These are phyloP conservation scores for Gastroboletus turbinatus DNA, from an alignment of 1,284 basidiomycete genomes.

Conservation along the genomic window DNA sequence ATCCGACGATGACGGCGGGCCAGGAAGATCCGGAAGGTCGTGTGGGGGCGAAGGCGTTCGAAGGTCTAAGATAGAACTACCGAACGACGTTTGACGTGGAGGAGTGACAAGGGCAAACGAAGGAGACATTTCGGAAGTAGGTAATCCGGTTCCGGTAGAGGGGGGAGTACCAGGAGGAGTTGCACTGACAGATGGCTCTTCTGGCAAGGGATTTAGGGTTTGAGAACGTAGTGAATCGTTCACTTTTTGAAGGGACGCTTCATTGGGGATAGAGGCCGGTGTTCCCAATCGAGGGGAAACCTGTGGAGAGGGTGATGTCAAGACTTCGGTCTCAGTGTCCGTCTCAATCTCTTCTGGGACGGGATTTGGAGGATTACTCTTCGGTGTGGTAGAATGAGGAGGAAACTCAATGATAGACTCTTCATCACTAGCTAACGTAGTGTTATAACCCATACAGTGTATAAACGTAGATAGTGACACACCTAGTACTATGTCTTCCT, in stretches of 20 bases:
- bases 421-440: constrained; percentile 40
- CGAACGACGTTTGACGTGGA: constrained; percentile 44
- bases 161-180: constrained; percentile 33
- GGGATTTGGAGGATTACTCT: constrained; percentile 16
- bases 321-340: constrained; percentile 31
- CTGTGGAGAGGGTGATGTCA: constrained; percentile 22
- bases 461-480: constrained; percentile 12
- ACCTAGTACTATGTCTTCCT: constrained; percentile 38
- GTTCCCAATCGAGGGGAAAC: constrained; percentile 19
- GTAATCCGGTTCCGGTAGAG: neutral
- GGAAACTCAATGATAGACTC: constrained; percentile 27
- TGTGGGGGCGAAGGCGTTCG: constrained; percentile 62
- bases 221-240: constrained; percentile 10
- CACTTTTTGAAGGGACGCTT: constrained; percentile 18
- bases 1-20: constrained; percentile 53
- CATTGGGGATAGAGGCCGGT: neutral
- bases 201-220: neutral
- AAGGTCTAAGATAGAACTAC: constrained; percentile 47
- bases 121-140: constrained; percentile 12
- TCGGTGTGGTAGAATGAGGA: constrained; percentile 29
- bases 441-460: constrained; percentile 5
- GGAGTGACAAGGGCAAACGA: constrained; percentile 47
- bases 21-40: constrained; percentile 58
- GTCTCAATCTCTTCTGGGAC: constrained; percentile 21
- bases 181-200: constrained; percentile 6